Evolutionary conservation across 257 asterid genomes (phyloP), one percentile per base, ranked within the genome.

Genomic region (Solanum pimpinellifolium): DNA sequence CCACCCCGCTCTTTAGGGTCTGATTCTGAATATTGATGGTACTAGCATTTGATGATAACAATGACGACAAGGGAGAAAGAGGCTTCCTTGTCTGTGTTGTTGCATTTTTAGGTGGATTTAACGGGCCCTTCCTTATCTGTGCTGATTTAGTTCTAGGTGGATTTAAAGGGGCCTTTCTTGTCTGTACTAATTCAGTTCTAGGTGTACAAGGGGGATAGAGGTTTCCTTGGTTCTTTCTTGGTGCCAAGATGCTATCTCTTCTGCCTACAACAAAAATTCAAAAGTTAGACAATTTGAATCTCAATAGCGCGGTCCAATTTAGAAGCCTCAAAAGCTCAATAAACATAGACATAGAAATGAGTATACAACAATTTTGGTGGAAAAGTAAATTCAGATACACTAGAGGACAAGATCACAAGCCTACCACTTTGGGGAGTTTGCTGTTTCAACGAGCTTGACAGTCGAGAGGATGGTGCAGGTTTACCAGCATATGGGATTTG

Each of bases 31-130:
- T 85, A 88, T 90, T 91, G 83, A 49, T 81, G 31, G 94, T 89
- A 89, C 90, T 86, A 46, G 89, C 90, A 44, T 91, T 92, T 90
- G 92, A 90, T 62, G 98, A 86, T 27, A 90, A 85, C 59, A 91
- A 81, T 11, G 92, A 68, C 13, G 91, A 93, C 68, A 97, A 21
- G 65, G 98, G 98, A 46, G 98, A 97, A 85, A 95, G 94, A 21
- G 87, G 83, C 37, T 72, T 85, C 87, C 87, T 85, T 68, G 83
- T 85, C 56, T 86, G 72, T 88, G 91, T 87, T 39, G 87, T 20
- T 56, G 86, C 91, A 41, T 75, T 20, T 86, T 81, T 85, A 18
- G 8, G 86, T 3, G 62, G 90, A 88, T 89, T 87, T 35, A 91
- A 56, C 6, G 0, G 25, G 37, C 98, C 93, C 93, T 90, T 95